Evolutionary conservation across 495 filamentous ascomycete species (phyloP).

Genomic region (Chlorociboria aeruginascens): DNA sequence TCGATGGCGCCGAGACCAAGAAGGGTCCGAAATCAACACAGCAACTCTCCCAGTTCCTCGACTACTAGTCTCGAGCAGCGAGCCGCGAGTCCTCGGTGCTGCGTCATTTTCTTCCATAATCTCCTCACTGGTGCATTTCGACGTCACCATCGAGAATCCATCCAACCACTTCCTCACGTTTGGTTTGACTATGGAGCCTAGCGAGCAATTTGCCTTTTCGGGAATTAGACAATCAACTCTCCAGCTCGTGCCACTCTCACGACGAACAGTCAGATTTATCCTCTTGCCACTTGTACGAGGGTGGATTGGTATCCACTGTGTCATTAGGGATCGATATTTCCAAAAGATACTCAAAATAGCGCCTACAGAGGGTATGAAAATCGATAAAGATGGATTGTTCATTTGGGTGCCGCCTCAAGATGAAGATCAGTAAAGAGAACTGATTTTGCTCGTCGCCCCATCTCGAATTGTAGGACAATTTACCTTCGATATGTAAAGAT

Average conservation of each 20-base stretch:
- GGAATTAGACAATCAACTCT: conserved; percentile 69
- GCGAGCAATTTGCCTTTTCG: conserved; percentile 85
- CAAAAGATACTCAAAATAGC: conserved; percentile 71
- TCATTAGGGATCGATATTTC: conserved; percentile 80
- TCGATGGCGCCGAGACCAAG: conserved; percentile 51
- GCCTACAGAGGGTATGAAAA: conserved; percentile 57
- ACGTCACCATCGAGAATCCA: conserved; percentile 81
- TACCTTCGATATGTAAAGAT: too few species aligned
- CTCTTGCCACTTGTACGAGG: conserved; percentile 48
- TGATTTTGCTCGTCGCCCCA: too few species aligned
- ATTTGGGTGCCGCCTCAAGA: conserved; percentile 46
- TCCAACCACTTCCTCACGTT: conserved; percentile 92
- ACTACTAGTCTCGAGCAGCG: conserved; percentile 63
- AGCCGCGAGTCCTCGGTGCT: conserved; percentile 76
- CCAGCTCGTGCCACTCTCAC: conserved; percentile 66
- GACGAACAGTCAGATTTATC: conserved; percentile 56
- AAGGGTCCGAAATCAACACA: conserved; percentile 31
- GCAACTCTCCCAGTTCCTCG: conserved; percentile 62
- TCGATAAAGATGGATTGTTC: conserved; percentile 60
- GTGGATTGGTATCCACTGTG: conserved; percentile 59
- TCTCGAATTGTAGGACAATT: too few species aligned
- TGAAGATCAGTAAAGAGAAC: background rate
- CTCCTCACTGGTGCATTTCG: conserved; percentile 25
- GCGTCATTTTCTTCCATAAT: conserved; percentile 31
- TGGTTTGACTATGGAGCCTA: conserved; percentile 80